A percentile compares a stretch with the other conserved stretches of the same genome.
phyloP scores from a whole-genome alignment of 768 basidiomycete genomes.

The Tephrocybe sp. region DNA sequence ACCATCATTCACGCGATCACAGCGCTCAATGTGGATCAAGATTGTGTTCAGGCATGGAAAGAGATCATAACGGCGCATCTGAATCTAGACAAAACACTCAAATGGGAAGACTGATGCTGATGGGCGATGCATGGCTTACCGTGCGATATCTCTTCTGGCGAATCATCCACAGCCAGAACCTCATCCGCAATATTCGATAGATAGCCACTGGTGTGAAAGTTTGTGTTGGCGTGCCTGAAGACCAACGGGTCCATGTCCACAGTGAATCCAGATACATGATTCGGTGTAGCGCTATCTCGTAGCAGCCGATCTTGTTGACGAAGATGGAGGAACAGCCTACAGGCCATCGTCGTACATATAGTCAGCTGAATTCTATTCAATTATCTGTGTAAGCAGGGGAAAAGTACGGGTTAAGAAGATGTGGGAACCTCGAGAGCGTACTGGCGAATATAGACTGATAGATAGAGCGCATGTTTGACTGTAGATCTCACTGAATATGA shows the following conservation, averaged over 20 bases:
- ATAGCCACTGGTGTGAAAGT: neutral
- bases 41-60: no score
- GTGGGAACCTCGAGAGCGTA: conserved; percentile 1
- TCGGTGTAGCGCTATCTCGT: neutral
- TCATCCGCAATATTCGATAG: no score
- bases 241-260: conserved; percentile 2
- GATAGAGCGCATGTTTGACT: neutral
- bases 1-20: no score
- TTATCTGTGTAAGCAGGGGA: neutral
- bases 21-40: no score
- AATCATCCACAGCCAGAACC: no score
- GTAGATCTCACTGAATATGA: neutral
- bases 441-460: conserved; percentile 1
- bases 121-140: no score
- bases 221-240: neutral
- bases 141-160: no score
- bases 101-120: no score
- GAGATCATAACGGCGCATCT: no score
- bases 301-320: neutral
- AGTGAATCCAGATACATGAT: neutral
- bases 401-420: neutral
- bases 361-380: neutral
- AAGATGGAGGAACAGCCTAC: conserved; percentile 6
- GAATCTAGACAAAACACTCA: no score
- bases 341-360: conserved; percentile 1